Base-by-base conservation (phyloP, 169 alveolate species). In the Toxoplasma gondii region DNA sequence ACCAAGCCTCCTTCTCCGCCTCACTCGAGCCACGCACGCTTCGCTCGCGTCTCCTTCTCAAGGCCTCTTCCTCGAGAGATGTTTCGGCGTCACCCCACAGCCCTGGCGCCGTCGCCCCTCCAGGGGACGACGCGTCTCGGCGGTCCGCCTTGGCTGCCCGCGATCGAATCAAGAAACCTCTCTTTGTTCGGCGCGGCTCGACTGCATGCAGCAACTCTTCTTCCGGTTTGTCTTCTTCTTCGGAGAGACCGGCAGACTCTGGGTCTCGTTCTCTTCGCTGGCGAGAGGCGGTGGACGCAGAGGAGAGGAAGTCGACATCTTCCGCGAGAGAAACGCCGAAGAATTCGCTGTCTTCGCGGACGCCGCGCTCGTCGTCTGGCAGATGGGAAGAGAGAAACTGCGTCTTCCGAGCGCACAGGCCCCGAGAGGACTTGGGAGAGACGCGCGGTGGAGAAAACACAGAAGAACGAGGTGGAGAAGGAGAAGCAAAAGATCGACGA, bases 301-400 rank as follows among this genome's bases (percentile, higher is more conserved):
- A 38, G 44, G 49, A n/a, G 45, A 78, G 12, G 45, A 45, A 41
- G 86, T n/a, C 43, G 45, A 78, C 10, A 27, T 78, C 86, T 0
- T 78, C 86, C 44, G 39, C 39, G 27, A 78, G 45, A 4, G 86
- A 78, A 19, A 38, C 45, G 45, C 86, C 86, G 45, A 78, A 78
- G 44, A 78, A n/a, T 17, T n/a, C 86, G 86, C 86, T 78, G 49
- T 78, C 86, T 78, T 78, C 86, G 12, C 39, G 49, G 10, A 38
- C 86, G 27, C 86, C 86, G 12, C 43, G 2, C 86, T 78, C 86
- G 45, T 78, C 86, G 24, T 78, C 86, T 27, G 86, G 86, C 45
- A n/a, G 43, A 78, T 16, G 0, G 44, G 49, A 16, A 10, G 86
- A 78, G 24, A 78, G 86, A 31, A 78, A 78, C 39, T 41, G 43